Conservation (phyloP, 306 rosid species). For the Glycine soja region DNA sequence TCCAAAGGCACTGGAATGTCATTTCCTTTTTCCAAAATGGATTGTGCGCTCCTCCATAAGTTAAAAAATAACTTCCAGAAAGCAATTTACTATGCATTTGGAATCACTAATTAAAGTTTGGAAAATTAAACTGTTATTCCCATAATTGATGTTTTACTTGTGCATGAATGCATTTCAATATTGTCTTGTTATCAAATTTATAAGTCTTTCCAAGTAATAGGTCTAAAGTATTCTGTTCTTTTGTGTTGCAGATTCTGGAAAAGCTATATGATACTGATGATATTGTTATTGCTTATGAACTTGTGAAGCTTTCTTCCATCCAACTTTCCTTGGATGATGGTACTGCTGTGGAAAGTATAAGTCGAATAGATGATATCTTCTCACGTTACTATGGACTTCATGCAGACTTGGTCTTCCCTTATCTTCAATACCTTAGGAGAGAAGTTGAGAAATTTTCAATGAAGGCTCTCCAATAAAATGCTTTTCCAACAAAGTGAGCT, state of each 20-base stretch:
- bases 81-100: not conserved
- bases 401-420: conserved; percentile 67
- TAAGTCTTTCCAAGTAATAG: no score
- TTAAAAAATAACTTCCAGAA: not conserved
- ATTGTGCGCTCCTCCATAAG: no score
- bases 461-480: conserved; percentile 41
- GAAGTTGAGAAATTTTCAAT: conserved; percentile 47
- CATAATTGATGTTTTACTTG: conserved; percentile 16
- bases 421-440: conserved; percentile 55
- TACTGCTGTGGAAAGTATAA: conserved; percentile 57
- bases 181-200: no score
- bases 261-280: conserved; percentile 75
- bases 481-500: conserved; percentile 30
- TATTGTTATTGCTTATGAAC: conserved; percentile 83
- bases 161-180: not conserved
- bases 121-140: conserved; percentile 6
- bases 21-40: no score
- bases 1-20: not conserved
- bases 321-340: conserved; percentile 67
- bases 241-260: conserved; percentile 73
- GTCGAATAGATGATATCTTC: conserved; percentile 62
- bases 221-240: conserved; percentile 10
- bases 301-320: conserved; percentile 83
- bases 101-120: not conserved
- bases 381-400: conserved; percentile 73